These are phyloP conservation scores for Penicillium canescens DNA, from an alignment of 495 filamentous ascomycete species.

Conservation along the genomic window DNA sequence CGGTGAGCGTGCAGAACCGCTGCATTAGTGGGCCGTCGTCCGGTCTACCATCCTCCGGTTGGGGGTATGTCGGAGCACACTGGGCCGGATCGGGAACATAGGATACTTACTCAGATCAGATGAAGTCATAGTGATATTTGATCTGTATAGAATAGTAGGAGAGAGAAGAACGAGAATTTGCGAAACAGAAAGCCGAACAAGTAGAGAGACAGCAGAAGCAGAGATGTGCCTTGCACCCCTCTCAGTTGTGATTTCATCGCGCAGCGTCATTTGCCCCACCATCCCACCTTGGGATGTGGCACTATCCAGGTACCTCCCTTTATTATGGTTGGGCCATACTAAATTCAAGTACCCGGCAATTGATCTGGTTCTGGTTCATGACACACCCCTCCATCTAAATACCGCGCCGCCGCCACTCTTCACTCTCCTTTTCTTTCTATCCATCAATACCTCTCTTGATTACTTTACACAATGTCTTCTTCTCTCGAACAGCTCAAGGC, in stretches of 20 bases:
- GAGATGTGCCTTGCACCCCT: background rate
- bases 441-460: background rate
- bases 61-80: conserved; percentile 38
- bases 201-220: background rate
- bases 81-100: conserved; percentile 29
- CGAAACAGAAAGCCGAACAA: background rate
- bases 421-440: conserved; percentile 17
- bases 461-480: conserved; percentile 63
- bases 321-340: conserved; percentile 8
- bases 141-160: background rate
- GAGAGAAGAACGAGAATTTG: background rate
- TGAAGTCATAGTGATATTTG: conserved; percentile 2
- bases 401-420: conserved; percentile 32
- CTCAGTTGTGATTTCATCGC: conserved; percentile 21
- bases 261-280: conserved; percentile 41
- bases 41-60: conserved; percentile 31
- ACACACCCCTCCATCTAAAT: conserved; percentile 28
- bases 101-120: background rate
- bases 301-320: conserved; percentile 13
- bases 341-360: conserved; percentile 18
- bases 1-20: conserved; percentile 28
- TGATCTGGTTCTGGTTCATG: conserved; percentile 11
- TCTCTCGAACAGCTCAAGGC: conserved; percentile 97
- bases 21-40: conserved; percentile 30
- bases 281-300: conserved; percentile 21